Evolutionary conservation across 805 yeast species (phyloP).

Genomic region (Ogataea paraovalis): DNA sequence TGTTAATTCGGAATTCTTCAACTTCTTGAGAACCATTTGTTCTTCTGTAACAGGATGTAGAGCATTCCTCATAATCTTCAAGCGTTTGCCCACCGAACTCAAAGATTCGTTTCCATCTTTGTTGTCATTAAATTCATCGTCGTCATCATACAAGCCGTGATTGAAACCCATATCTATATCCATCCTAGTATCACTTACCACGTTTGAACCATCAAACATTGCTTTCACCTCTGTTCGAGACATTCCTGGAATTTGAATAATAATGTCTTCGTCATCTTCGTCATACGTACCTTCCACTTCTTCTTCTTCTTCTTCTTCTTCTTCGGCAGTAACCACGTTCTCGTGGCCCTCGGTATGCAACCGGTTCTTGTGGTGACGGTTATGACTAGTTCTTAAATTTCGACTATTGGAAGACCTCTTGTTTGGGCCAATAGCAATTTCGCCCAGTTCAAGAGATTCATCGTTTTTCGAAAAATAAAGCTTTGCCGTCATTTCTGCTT

Average conservation of each 20-base stretch:
- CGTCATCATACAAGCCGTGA: background rate
- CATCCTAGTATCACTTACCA: background rate
- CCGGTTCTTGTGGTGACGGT: background rate
- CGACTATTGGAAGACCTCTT: background rate
- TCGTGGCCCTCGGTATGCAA: background rate
- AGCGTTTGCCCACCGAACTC: conserved; percentile 20
- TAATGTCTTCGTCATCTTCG: conserved; percentile 9
- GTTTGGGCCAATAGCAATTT: conserved; percentile 3
- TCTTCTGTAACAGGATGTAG: conserved; percentile 24
- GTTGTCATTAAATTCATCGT: conserved; percentile 1
- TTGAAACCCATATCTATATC: background rate
- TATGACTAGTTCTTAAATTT: background rate
- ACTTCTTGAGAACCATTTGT: conserved; percentile 19
- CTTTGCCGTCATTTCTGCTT: conserved; percentile 32
- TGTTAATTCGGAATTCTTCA: conserved; percentile 23
- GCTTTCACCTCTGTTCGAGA: background rate
- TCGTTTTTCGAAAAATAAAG: conserved; percentile 27
- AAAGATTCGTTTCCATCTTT: conserved; percentile 7
- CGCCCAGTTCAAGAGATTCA: conserved; percentile 11
- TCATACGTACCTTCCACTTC: conserved; percentile 4
- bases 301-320: background rate
- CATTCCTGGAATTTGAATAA: conserved; percentile 2
- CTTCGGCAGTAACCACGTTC: too few species aligned
- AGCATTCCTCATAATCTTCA: conserved; percentile 26
- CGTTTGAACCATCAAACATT: background rate